These are phyloP conservation scores for Sordaria brevicollis DNA, from an alignment of 495 filamentous ascomycete genomes.

Conservation along the genomic window DNA sequence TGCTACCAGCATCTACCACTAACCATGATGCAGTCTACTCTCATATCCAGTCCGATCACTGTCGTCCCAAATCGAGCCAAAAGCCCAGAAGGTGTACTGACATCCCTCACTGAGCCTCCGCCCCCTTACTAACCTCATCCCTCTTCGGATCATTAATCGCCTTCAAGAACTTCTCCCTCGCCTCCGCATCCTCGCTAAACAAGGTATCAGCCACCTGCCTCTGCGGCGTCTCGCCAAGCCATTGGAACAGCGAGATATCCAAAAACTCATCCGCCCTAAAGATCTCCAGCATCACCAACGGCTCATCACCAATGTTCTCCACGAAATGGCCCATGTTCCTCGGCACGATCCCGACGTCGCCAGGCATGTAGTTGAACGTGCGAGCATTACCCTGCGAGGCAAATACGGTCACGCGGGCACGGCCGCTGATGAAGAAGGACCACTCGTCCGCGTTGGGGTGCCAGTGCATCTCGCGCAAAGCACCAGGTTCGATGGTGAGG, in stretches of 20 bases:
- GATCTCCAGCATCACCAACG: conserved; percentile 50
- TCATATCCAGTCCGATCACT: neutral
- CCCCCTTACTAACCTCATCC: conserved; percentile 27
- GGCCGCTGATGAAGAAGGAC: conserved; percentile 42
- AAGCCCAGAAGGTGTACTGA: neutral
- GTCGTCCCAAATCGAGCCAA: neutral
- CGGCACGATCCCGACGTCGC: conserved; percentile 53
- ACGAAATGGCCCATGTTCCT: conserved; percentile 53
- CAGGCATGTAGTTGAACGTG: conserved; percentile 37
- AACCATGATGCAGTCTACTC: no score
- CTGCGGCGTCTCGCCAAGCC: conserved; percentile 56
- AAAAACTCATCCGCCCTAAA: conserved; percentile 48
- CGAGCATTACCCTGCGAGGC: conserved; percentile 36
- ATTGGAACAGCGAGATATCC: conserved; percentile 59
- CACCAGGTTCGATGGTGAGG: conserved; percentile 45
- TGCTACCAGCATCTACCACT: no score
- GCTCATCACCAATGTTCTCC: conserved; percentile 51
- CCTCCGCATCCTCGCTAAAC: conserved; percentile 43
- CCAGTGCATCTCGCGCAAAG: conserved; percentile 52
- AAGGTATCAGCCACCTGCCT: conserved; percentile 51
- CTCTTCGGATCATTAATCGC: conserved; percentile 43
- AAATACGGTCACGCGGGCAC: conserved; percentile 44
- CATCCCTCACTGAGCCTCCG: neutral
- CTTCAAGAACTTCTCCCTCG: conserved; percentile 44
- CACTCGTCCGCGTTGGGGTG: conserved; percentile 49